These are phyloP conservation scores for Rhizophagus prolifer DNA, from an alignment of 192 early-diverging fungal species.

Conservation along the genomic window DNA sequence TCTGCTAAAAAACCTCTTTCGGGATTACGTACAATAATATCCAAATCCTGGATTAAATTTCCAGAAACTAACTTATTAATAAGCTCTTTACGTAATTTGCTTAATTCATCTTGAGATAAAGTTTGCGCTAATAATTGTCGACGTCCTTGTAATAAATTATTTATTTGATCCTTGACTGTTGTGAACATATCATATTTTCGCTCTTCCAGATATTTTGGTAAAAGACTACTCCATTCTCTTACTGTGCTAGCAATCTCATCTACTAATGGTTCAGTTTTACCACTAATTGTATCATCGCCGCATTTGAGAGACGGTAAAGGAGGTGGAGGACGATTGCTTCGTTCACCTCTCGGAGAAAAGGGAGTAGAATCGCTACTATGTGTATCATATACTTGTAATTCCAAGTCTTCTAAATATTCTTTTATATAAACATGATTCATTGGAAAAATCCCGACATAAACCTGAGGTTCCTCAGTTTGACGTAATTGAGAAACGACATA, in stretches of 20 bases:
- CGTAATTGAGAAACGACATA: slow-evolving; percentile 54
- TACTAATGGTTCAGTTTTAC: slow-evolving; percentile 56
- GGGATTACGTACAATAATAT: slow-evolving; percentile 61
- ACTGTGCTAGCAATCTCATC: slow-evolving; percentile 67
- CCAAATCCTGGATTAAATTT: slow-evolving; percentile 52
- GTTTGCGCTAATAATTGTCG: slow-evolving; percentile 60
- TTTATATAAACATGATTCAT: slow-evolving; percentile 53
- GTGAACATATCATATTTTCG: slow-evolving; percentile 57
- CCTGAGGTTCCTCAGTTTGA: slow-evolving; percentile 39
- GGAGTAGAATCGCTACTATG: background rate
- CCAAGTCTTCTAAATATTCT: slow-evolving; percentile 40
- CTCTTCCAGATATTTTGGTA: slow-evolving; percentile 51
- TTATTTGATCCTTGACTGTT: slow-evolving; percentile 54
- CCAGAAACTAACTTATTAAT: slow-evolving; percentile 55
- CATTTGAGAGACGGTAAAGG: slow-evolving; percentile 45
- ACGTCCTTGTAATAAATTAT: slow-evolving; percentile 58
- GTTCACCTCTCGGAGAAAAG: background rate
- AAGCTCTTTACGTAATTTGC: slow-evolving; percentile 51
- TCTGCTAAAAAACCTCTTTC: slow-evolving; percentile 58
- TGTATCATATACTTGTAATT: background rate
- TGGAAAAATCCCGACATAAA: slow-evolving; percentile 54
- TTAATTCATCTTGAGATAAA: slow-evolving; percentile 58
- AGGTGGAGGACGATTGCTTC: slow-evolving; percentile 31
- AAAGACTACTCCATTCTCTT: slow-evolving; percentile 57
- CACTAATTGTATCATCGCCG: slow-evolving; percentile 52